Percentiles rank a stretch among this genome's conserved stretches.
Evolutionary conservation across 2,329 filamentous ascomycete genomes (phyloP).

Genomic region (Blumeriella jaapii): DNA sequence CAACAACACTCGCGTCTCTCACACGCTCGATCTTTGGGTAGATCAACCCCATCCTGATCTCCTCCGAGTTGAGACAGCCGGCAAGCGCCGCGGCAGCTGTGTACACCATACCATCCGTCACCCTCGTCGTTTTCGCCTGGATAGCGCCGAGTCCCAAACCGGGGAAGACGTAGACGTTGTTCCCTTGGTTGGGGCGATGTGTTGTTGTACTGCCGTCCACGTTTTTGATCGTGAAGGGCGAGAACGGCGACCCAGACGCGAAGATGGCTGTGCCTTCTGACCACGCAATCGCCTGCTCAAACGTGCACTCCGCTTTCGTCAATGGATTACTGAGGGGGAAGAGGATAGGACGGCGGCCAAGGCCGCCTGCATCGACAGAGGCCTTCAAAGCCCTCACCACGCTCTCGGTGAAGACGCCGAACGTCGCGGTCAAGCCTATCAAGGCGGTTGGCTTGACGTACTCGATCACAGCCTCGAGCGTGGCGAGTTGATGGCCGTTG

Average conservation of each 20-base stretch:
- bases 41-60: slow-evolving; percentile 72
- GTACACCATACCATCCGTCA: slow-evolving; percentile 97
- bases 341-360: slow-evolving; percentile 74
- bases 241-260: slow-evolving; percentile 89
- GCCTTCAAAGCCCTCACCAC: slow-evolving; percentile 62
- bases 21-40: slow-evolving; percentile 90
- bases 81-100: slow-evolving; percentile 76
- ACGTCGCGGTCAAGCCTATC: slow-evolving; percentile 87
- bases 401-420: slow-evolving; percentile 84
- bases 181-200: slow-evolving; percentile 73
- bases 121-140: slow-evolving; percentile 70
- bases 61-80: slow-evolving; percentile 66
- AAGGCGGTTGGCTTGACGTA: slow-evolving; percentile 92
- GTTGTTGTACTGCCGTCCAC: slow-evolving; percentile 48
- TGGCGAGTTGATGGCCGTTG: slow-evolving; percentile 58
- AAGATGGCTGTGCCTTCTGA: slow-evolving; percentile 89
- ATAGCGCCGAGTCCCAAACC: slow-evolving; percentile 91
- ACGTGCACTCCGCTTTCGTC: slow-evolving; percentile 95
- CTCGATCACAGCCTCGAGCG: slow-evolving; percentile 82
- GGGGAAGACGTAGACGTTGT: slow-evolving; percentile 90
- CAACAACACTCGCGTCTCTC: slow-evolving; percentile 74
- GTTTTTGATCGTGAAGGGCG: slow-evolving; percentile 54
- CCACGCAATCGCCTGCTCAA: slow-evolving; percentile 82
- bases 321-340: slow-evolving; percentile 96
- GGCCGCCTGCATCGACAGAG: slow-evolving; percentile 48